Evolutionary conservation across 306 rosid species (phyloP).

Genomic region (Fagus sylvatica): DNA sequence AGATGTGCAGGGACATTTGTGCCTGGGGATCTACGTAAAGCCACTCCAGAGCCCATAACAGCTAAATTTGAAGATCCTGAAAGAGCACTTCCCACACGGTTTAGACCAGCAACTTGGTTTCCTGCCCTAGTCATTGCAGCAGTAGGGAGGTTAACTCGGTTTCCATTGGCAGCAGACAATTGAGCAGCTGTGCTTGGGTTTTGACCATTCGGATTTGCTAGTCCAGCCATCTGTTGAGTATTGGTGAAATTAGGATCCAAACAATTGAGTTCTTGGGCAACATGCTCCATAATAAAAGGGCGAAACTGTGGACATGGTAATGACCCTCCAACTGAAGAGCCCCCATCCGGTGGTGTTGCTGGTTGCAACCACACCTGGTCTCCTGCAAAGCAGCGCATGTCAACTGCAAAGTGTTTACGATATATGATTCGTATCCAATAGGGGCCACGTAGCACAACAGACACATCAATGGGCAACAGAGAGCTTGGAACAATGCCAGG

Average conservation of each 20-base stretch:
- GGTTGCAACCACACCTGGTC: constrained; percentile 99
- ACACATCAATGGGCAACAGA: constrained; percentile 94
- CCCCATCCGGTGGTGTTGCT: constrained; percentile 96
- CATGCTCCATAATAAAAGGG: constrained; percentile 99
- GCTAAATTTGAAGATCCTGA: constrained; percentile 81
- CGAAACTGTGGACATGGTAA: constrained; percentile 98
- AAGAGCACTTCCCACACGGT: constrained; percentile 79
- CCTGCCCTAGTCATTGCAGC: constrained; percentile 77
- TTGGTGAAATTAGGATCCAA: constrained; percentile 75
- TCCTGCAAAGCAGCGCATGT: constrained; percentile 99
- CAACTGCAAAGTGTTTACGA: constrained; percentile 92
- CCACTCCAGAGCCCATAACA: constrained; percentile 57
- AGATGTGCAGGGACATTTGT: constrained; percentile 95
- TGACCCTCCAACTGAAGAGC: constrained; percentile 85
- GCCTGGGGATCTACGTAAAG: constrained; percentile 84
- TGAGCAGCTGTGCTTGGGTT: constrained; percentile 65
- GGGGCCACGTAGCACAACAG: constrained; percentile 98
- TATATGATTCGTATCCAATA: constrained; percentile 96
- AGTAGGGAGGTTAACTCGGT: constrained; percentile 69
- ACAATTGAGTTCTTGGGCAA: constrained; percentile 95
- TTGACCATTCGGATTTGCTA: constrained; percentile 65
- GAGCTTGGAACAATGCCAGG: constrained; percentile 99
- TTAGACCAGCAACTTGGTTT: constrained; percentile 69
- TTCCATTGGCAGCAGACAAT: constrained; percentile 70
- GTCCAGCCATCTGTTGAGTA: constrained; percentile 72